Evolutionary conservation across 305 asterid genomes (phyloP).

Genomic region (Fraxinus albicans): DNA sequence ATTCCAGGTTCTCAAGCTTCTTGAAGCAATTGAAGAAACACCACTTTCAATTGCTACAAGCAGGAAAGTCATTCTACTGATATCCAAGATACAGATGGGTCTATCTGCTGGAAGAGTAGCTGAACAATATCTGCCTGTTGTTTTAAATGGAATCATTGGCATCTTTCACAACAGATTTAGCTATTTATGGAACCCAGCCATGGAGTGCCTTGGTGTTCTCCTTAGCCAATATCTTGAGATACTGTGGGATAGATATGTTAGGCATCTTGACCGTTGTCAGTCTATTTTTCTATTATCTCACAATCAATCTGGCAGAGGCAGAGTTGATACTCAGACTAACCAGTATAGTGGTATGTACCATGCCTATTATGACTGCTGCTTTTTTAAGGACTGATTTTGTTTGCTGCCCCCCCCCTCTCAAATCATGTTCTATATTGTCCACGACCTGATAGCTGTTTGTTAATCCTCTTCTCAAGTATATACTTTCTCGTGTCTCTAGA

Average conservation of each 20-base stretch:
- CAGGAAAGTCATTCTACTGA: conserved; percentile 55
- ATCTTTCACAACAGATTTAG: conserved; percentile 75
- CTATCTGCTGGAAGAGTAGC: conserved; percentile 58
- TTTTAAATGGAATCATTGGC: conserved; percentile 74
- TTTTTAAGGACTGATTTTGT: neutral
- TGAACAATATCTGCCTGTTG: conserved; percentile 54
- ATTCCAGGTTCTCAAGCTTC: conserved; percentile 71
- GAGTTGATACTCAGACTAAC: conserved; percentile 26
- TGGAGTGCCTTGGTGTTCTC: conserved; percentile 68
- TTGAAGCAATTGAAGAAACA: conserved; percentile 67
- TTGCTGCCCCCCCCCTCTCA: neutral
- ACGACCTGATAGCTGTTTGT: conserved; percentile 12
- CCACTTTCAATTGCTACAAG: conserved; percentile 69
- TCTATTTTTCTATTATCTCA: conserved; percentile 49
- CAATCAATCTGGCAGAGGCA: conserved; percentile 37
- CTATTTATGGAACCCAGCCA: conserved; percentile 70
- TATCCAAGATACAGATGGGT: conserved; percentile 72
- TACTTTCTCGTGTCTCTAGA: conserved; percentile 9
- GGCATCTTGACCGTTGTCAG: conserved; percentile 59
- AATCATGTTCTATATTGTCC: neutral
- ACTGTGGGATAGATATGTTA: conserved; percentile 65
- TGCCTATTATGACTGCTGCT: neutral
- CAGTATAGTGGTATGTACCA: conserved; percentile 51
- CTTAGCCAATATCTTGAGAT: conserved; percentile 50
- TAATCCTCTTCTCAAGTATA: conserved; percentile 2